Conservation (phyloP, 2,329 filamentous ascomycete species). For the Fusarium cicatricum region DNA sequence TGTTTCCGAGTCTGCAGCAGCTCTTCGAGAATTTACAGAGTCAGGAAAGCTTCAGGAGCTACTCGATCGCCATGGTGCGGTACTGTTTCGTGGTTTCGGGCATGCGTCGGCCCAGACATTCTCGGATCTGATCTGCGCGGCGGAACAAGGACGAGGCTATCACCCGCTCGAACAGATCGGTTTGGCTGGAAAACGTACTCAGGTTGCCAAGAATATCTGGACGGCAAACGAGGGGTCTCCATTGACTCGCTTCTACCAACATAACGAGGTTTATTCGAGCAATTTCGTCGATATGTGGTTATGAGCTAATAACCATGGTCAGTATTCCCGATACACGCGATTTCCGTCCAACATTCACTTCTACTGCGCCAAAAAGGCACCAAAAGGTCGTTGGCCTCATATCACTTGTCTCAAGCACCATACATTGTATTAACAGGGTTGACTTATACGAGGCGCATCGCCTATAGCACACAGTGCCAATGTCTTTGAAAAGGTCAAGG, state of each 20-base stretch:
- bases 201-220: constrained; percentile 13
- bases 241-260: constrained; percentile 21
- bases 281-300: not conserved
- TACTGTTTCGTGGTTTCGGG: constrained; percentile 17
- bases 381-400: constrained; percentile 7
- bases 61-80: constrained; percentile 8
- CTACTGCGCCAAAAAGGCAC: constrained; percentile 23
- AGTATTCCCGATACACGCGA: constrained; percentile 25
- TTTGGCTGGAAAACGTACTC: constrained; percentile 17
- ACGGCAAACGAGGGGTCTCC: constrained; percentile 24
- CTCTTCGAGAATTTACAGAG: constrained; percentile 4
- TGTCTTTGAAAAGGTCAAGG: constrained; percentile 15
- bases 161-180: constrained; percentile 24
- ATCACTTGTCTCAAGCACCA: too few relatives aligned
- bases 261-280: constrained; percentile 12
- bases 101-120: constrained; percentile 21
- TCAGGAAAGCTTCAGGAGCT: constrained; percentile 15
- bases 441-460: constrained; percentile 3
- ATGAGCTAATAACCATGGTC: not conserved
- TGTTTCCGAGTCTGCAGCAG: not conserved
- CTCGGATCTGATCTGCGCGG: constrained; percentile 11
- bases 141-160: constrained; percentile 14
- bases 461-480: constrained; percentile 22
- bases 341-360: constrained; percentile 28
- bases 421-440: not conserved